Conservation (phyloP, 768 basidiomycete genomes). For the Arthromyces matolae region DNA sequence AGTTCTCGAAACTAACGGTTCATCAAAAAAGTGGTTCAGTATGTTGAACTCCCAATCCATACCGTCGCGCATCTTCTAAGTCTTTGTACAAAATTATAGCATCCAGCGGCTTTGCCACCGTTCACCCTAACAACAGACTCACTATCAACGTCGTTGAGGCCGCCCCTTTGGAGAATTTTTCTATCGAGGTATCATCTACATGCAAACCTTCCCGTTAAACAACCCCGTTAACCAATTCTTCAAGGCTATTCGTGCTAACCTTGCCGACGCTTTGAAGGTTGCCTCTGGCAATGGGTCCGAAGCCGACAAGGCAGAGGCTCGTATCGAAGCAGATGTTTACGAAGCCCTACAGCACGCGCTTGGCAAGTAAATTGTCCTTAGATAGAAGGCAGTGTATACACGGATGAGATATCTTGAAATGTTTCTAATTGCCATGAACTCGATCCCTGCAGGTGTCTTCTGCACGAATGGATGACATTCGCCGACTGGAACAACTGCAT, state of each 20-base stretch:
- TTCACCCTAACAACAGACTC: slow-evolving; percentile 94
- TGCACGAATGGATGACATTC: too few species aligned
- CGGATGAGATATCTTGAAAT: too few species aligned
- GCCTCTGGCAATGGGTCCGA: slow-evolving; percentile 82
- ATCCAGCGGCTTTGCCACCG: slow-evolving; percentile 94
- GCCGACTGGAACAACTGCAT: too few species aligned
- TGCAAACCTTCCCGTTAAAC: slow-evolving; percentile 1
- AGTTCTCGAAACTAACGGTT: slow-evolving; percentile 76
- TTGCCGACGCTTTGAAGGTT: slow-evolving; percentile 85
- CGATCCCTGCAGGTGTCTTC: too few species aligned
- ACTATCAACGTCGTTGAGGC: slow-evolving; percentile 98
- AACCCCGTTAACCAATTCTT: not conserved
- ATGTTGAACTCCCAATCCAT: slow-evolving; percentile 29
- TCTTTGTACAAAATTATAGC: slow-evolving; percentile 42
- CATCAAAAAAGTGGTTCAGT: slow-evolving; percentile 98
- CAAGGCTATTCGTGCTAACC: slow-evolving; percentile 85
- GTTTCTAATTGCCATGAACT: too few species aligned
- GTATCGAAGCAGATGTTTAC: slow-evolving; percentile 94
- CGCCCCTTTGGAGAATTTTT: slow-evolving; percentile 88
- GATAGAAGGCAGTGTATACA: too few species aligned
- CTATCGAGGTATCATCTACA: slow-evolving; percentile 64
- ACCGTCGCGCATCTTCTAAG: not conserved
- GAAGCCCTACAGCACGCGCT: slow-evolving; percentile 92
- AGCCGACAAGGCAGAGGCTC: slow-evolving; percentile 89
- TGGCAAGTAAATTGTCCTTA: slow-evolving; percentile 21